Conservation (phyloP, 1,139 yeast genomes). For the Eremothecium sinecaudum region DNA sequence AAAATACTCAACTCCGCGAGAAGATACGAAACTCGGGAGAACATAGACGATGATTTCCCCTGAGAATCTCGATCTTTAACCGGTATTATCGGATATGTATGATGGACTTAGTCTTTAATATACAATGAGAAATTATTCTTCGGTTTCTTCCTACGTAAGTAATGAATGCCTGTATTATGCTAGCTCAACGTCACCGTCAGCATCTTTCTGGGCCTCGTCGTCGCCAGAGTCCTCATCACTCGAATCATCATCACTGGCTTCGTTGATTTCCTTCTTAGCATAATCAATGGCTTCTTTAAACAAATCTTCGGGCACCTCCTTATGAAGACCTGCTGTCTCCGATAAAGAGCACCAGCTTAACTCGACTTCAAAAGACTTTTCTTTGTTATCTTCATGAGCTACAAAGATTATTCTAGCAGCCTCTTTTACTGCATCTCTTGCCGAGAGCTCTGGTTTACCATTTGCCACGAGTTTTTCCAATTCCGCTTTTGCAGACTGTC, state of each 20-base stretch:
- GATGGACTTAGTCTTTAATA: background rate
- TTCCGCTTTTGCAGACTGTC: slow-evolving; percentile 93
- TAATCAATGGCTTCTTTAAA: slow-evolving; percentile 71
- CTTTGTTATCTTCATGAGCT: slow-evolving; percentile 97
- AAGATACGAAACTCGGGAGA: slow-evolving; percentile 13
- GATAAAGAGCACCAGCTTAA: slow-evolving; percentile 74
- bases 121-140: background rate
- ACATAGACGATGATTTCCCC: background rate
- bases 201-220: slow-evolving; percentile 30
- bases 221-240: slow-evolving; percentile 32
- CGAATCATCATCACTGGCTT: slow-evolving; percentile 48
- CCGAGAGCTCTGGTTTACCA: slow-evolving; percentile 45
- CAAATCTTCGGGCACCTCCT: slow-evolving; percentile 66
- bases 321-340: slow-evolving; percentile 76
- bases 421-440: slow-evolving; percentile 76
- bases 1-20: slow-evolving; percentile 39
- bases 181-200: slow-evolving; percentile 25
- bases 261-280: slow-evolving; percentile 78
- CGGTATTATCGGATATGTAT: no score
- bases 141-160: background rate
- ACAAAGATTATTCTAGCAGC: slow-evolving; percentile 89
- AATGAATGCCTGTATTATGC: slow-evolving; percentile 12
- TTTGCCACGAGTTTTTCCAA: slow-evolving; percentile 60
- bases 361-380: slow-evolving; percentile 92
- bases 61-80: no score